A percentile compares a stretch with the other conserved stretches of the same genome.
These are phyloP conservation scores for Epichloe gansuensis DNA, from an alignment of 2,329 filamentous ascomycete genomes.

Conservation along the genomic window DNA sequence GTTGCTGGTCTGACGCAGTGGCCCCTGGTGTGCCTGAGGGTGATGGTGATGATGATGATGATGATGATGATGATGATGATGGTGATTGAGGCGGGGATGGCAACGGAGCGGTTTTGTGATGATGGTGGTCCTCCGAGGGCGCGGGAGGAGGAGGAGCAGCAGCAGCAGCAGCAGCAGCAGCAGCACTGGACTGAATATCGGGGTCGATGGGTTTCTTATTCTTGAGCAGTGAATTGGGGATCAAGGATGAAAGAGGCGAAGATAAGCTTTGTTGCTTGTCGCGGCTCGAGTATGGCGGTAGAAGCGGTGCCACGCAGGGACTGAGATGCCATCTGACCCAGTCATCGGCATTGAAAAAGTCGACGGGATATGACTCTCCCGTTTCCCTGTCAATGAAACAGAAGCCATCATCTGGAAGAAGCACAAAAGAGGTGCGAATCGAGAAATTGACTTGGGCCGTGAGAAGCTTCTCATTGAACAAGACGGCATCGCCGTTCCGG, in stretches of 20 bases:
- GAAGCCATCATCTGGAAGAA: constrained; percentile 74
- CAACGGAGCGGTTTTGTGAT: constrained; percentile 7
- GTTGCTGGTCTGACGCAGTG: constrained; percentile 13
- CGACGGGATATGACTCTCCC: constrained; percentile 64
- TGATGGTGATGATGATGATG: neutral
- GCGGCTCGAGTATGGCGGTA: constrained; percentile 40
- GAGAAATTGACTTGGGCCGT: constrained; percentile 92
- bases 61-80: constrained; percentile 1
- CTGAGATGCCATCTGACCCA: constrained; percentile 72
- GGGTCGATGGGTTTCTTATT: neutral
- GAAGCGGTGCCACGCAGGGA: constrained; percentile 57
- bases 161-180: constrained; percentile 4
- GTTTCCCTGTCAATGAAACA: constrained; percentile 80
- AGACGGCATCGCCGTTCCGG: constrained; percentile 82
- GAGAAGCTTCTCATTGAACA: constrained; percentile 77
- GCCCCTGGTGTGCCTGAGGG: constrained; percentile 4
- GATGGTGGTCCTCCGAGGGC: constrained; percentile 6
- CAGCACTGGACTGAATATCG: neutral
- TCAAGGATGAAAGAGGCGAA: constrained; percentile 34
- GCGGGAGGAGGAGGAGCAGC: constrained; percentile 1
- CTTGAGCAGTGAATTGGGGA: constrained; percentile 28
- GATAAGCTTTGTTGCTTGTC: constrained; percentile 17
- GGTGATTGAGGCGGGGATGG: constrained; percentile 11
- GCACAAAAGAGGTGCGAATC: constrained; percentile 70
- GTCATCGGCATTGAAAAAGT: constrained; percentile 68